These are phyloP conservation scores for Kwoniella shandongensis DNA, from an alignment of 768 basidiomycete genomes.

Conservation along the genomic window DNA sequence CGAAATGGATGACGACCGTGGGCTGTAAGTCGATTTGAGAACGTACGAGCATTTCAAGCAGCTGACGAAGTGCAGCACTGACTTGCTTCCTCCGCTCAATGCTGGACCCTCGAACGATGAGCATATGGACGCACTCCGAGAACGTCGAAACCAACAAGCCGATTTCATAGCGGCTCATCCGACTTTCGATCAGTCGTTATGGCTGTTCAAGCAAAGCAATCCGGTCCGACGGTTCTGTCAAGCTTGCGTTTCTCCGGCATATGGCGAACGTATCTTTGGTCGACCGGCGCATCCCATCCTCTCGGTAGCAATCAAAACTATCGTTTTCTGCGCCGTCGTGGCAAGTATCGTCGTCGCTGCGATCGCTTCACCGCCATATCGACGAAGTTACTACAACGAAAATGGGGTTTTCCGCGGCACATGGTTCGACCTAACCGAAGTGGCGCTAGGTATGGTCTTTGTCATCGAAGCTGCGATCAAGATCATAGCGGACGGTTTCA, in stretches of 20 bases:
- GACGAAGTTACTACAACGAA: conserved; percentile 66
- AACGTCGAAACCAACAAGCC: conserved; percentile 71
- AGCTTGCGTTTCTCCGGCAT: conserved; percentile 74
- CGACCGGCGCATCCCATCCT: conserved; percentile 63
- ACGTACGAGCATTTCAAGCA: neutral
- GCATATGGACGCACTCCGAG: conserved; percentile 62
- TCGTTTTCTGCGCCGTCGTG: conserved; percentile 72
- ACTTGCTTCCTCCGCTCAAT: conserved; percentile 36
- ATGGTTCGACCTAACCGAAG: conserved; percentile 87
- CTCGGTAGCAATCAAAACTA: conserved; percentile 70
- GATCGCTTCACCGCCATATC: conserved; percentile 80
- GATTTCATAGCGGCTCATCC: conserved; percentile 89
- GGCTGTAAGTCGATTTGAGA: conserved; percentile 30
- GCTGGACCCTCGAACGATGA: conserved; percentile 33
- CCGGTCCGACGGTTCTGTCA: conserved; percentile 73
- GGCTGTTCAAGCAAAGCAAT: conserved; percentile 81
- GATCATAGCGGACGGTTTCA: conserved; percentile 84
- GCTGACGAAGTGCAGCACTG: conserved; percentile 24
- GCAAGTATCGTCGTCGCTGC: conserved; percentile 78
- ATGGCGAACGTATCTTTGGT: conserved; percentile 87
- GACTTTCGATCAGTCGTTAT: conserved; percentile 83
- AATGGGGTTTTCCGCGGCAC: conserved; percentile 66
- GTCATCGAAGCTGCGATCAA: conserved; percentile 85
- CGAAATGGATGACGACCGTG: conserved; percentile 38
- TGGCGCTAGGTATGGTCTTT: conserved; percentile 66